Evolutionary conservation across 225 moss, liverwort and hornwort species (phyloP), one percentile per base, ranked within the genome.

Genomic region (Thuidium tamariscinum): DNA sequence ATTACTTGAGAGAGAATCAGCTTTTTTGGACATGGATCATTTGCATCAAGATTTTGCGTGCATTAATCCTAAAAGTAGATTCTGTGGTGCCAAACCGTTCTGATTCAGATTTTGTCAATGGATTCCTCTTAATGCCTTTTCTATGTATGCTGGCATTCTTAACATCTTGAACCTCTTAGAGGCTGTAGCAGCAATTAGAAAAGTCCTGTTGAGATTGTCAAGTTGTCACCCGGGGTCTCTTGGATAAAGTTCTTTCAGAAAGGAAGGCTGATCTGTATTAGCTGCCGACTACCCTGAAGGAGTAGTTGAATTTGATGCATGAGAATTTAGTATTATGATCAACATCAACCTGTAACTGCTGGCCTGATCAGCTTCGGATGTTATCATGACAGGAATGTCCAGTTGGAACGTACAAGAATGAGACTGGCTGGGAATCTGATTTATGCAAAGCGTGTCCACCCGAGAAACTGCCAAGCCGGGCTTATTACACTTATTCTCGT

Each of bases 321-420:
- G 29, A 83, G 46, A 52, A 59, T 73, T 86, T 73, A 57, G 78
- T 79, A 67, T 23, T 54, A 30, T 79, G 44, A 78, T 74, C 36
- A 36, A 67, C 55, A 46, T 67, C 82, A 82, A 39, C 52, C 29
- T 82, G 21, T 16, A 41, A 68, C 11, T 82, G 51, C 74, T 82
- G 34, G 39, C 29, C 37, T 71, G 54, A 77, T 85, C 26, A 54
- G 63, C 81, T 55, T 81, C 77, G 84, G 84, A 72, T 86, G 41
- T 84, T 81, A 44, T 59, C 54, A 25, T 86, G 88, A 86, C 95
- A 99, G 98, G 98, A 99, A 92, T 99, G 98, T 88, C 96, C 98
- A 81, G 89, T 94, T 48, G 98, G 98, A 83, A 95, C 98, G 13
- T 99, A 92, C 92, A 99, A 99, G 88, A 95, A 96, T 86, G 91